phyloP scores from a whole-genome alignment of 148 eudicot genomes.

The Vaccinium macrocarpon region DNA sequence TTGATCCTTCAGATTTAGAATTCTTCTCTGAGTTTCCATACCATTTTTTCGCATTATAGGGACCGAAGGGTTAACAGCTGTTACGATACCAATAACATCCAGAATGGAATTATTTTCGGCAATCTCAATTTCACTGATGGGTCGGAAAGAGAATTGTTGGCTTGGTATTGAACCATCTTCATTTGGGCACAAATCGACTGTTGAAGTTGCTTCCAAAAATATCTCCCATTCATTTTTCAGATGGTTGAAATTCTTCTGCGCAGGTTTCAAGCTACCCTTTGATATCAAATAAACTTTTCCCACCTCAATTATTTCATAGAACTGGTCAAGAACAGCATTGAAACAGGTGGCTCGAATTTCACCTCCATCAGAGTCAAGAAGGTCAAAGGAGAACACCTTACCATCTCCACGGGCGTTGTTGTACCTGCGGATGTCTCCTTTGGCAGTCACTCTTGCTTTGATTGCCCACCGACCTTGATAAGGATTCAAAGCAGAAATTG shows the following conservation, averaged over 20 bases:
- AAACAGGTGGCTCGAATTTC: conserved; percentile 97
- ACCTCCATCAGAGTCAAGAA: conserved; percentile 94
- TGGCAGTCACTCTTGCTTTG: conserved; percentile 96
- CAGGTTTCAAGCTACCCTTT: conserved; percentile 91
- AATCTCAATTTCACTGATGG: conserved; percentile 78
- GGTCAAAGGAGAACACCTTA: conserved; percentile 96
- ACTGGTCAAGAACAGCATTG: conserved; percentile 92
- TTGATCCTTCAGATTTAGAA: conserved; percentile 73
- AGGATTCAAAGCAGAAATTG: conserved; percentile 93
- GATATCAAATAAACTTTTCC: conserved; percentile 91
- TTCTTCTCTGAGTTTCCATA: conserved; percentile 95
- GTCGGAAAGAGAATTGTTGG: conserved; percentile 78
- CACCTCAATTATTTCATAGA: conserved; percentile 67
- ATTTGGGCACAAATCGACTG: conserved; percentile 86
- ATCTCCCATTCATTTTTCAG: conserved; percentile 98
- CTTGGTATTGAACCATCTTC: conserved; percentile 88
- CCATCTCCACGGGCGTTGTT: conserved; percentile 98
- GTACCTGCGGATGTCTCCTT: conserved; percentile 90
- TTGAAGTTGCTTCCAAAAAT: conserved; percentile 76
- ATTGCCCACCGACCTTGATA: conserved; percentile 99
- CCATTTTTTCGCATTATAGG: conserved; percentile 92
- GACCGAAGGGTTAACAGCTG: conserved; percentile 76
- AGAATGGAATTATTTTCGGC: conserved; percentile 79
- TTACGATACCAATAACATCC: conserved; percentile 82
- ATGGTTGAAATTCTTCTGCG: conserved; percentile 86